These are phyloP conservation scores for Ochromonas danica DNA, from an alignment of 108 stramenopile genomes.

Conservation along the genomic window DNA sequence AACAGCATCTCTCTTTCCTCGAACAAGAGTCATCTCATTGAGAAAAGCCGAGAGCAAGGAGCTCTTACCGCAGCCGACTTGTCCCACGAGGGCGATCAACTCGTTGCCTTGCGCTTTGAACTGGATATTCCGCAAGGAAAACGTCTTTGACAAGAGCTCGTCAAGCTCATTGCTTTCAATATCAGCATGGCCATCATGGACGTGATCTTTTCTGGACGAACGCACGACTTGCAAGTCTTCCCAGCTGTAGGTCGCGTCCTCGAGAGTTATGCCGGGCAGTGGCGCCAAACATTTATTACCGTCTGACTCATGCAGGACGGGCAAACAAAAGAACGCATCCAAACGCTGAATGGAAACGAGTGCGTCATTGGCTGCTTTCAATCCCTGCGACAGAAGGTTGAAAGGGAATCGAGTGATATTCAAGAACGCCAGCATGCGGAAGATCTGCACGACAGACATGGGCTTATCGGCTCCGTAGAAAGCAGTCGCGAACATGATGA, in stretches of 20 bases:
- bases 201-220: too few species aligned
- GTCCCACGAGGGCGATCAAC: slow-evolving; percentile 21
- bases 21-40: not conserved
- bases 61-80: slow-evolving; percentile 31
- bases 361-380: slow-evolving; percentile 8
- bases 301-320: not conserved
- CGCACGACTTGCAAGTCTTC: too few species aligned
- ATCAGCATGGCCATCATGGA: too few species aligned
- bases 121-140: not conserved
- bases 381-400: slow-evolving; percentile 3
- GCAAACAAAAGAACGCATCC: slow-evolving; percentile 20
- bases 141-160: not conserved
- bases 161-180: too few species aligned
- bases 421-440: slow-evolving; percentile 8
- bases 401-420: slow-evolving; percentile 36
- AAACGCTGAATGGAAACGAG: not conserved
- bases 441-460: not conserved
- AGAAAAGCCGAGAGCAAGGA: slow-evolving; percentile 22
- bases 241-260: too few species aligned
- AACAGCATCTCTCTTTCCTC: not conserved
- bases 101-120: not conserved
- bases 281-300: too few species aligned
- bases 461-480: not conserved
- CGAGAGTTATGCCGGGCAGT: too few species aligned
- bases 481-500: slow-evolving; percentile 13